A percentile compares a stretch with the other conserved stretches of the same genome.
These are phyloP conservation scores for Phytopythium montanum DNA, from an alignment of 352 stramenopile genomes.

Conservation along the genomic window DNA sequence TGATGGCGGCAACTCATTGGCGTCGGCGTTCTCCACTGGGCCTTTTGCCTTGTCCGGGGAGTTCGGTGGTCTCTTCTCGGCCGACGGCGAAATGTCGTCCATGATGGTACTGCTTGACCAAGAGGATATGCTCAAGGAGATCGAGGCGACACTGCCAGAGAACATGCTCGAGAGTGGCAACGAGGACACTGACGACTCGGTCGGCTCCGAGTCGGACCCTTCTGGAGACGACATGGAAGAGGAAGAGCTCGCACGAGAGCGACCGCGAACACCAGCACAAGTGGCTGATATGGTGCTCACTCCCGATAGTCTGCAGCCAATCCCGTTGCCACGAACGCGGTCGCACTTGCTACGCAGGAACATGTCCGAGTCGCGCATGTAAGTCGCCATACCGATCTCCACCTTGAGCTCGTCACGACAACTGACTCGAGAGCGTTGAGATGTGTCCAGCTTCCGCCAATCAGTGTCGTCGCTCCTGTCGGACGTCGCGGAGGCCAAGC, in stretches of 20 bases:
- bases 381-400: constrained; percentile 6
- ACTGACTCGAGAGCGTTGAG: not conserved
- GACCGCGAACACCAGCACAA: constrained; percentile 1
- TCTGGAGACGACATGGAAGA: constrained; percentile 69
- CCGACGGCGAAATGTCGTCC: constrained; percentile 20
- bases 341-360: constrained; percentile 18
- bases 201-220: constrained; percentile 67
- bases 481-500: not conserved
- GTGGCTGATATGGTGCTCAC: too few relatives aligned
- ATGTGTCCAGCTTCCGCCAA: not conserved
- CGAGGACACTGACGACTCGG: constrained; percentile 47
- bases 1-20: not conserved
- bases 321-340: not conserved
- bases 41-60: constrained; percentile 17
- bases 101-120: constrained; percentile 37
- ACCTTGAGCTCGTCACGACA: not conserved
- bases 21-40: not conserved
- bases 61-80: constrained; percentile 26
- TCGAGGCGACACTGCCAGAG: constrained; percentile 56
- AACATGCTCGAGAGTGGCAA: constrained; percentile 30
- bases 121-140: constrained; percentile 63
- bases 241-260: constrained; percentile 33
- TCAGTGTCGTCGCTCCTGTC: not conserved
- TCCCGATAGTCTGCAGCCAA: not conserved
- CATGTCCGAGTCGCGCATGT: constrained; percentile 33